Percentiles rank a stretch among this genome's conserved stretches.
These are phyloP conservation scores for Leishmania amazonensis DNA, from an alignment of 208 protist species.

Conservation along the genomic window DNA sequence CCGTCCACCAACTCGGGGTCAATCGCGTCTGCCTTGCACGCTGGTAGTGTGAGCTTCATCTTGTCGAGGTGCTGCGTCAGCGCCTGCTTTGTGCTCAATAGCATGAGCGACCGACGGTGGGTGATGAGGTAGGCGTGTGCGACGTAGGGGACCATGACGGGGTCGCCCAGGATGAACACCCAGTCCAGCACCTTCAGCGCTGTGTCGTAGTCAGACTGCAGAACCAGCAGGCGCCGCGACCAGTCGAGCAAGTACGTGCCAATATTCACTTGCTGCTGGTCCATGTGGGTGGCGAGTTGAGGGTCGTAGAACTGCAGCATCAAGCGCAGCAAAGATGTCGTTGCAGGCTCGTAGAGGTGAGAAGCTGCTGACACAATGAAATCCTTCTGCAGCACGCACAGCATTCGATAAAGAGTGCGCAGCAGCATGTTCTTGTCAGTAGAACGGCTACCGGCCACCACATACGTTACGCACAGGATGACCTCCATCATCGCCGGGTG, in stretches of 20 bases:
- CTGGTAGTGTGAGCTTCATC: constrained; percentile 43
- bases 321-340: constrained; percentile 60
- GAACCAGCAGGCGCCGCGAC: constrained; percentile 61
- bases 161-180: constrained; percentile 75
- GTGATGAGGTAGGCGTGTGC: constrained; percentile 68
- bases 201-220: constrained; percentile 34
- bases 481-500: constrained; percentile 45
- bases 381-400: constrained; percentile 36
- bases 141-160: constrained; percentile 71
- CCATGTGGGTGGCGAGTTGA: constrained; percentile 75
- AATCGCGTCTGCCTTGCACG: constrained; percentile 37
- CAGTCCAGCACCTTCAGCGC: constrained; percentile 75
- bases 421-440: constrained; percentile 25
- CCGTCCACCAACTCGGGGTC: constrained; percentile 53
- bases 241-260: constrained; percentile 58
- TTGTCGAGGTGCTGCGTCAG: constrained; percentile 29
- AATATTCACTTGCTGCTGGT: constrained; percentile 68
- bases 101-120: constrained; percentile 55
- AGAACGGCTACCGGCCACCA: constrained; percentile 26
- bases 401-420: constrained; percentile 22
- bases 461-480: constrained; percentile 41
- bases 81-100: constrained; percentile 33
- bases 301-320: constrained; percentile 93
- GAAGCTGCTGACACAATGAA: constrained; percentile 46
- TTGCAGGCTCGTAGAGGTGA: constrained; percentile 42